Base-by-base conservation (phyloP, 345 rosid genomes). In the Streptanthus diversifolius region DNA sequence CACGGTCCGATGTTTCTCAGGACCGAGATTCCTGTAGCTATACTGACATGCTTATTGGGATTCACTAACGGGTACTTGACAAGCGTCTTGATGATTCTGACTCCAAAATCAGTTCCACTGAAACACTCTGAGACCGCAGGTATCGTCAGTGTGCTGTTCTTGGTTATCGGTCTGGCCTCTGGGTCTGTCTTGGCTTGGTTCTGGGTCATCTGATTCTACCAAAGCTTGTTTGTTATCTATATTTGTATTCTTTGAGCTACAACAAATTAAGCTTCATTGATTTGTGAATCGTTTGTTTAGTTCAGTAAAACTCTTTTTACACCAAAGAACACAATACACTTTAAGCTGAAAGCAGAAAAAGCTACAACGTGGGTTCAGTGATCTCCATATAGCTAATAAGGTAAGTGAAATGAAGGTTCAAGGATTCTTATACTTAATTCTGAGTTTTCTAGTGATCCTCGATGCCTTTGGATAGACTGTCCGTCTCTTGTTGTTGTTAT, bases 111-210 rank as follows among this genome's bases (percentile, higher is more conserved):
- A 10, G 93, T 95, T 48, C 84, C 68, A 9, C n/a, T 89, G 48
- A 91, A 85, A 63, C 95, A 89, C 1, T 80, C 98, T 0, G 97
- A 93, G 84, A 89, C 91, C 8, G 96, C 97, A 3, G 97, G 95
- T 27, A 89, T 83, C 6, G 98, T 93, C 59, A 83, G 82, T 32
- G 95, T 93, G 25, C 33, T 93, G 80, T 93, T 91, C 85, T 80
- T 89, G 68, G 80, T 85, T 70, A 7, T 85, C 18, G 98, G 98
- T 63, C 79, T 93, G 63, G 97, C 97, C 14, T n/a, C 57, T 1
- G 98, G 97, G 37, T 87, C 89, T 35, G 69, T 85, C 45, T 70
- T 83, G 37, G 80, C 84, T 71, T 93, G 98, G 97, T 85, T 93
- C 65, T 93, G 97, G 98, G 95, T 88, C 25, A 83, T 91, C 58